Conservation (phyloP, 164 flowering plant species). For the Echeveria elegans region DNA sequence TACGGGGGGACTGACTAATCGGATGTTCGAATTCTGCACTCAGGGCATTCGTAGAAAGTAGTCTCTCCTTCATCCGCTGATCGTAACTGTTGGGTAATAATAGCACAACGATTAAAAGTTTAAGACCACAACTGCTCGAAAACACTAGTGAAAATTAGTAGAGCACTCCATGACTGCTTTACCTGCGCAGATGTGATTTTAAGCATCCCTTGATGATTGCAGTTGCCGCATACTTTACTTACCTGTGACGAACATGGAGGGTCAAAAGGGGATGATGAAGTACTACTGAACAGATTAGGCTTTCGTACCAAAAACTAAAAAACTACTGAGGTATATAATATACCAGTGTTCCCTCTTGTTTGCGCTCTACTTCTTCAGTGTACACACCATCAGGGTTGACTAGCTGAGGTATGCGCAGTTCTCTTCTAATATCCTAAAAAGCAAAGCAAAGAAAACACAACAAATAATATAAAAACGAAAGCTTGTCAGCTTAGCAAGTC, state of each 20-base stretch:
- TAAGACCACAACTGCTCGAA: not conserved
- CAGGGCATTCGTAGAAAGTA: conserved; percentile 9
- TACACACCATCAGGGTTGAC: conserved; percentile 9
- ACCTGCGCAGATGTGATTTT: conserved; percentile 2
- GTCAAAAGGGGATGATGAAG: not conserved
- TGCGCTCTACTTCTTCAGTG: not conserved
- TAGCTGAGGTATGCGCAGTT: conserved; percentile 6
- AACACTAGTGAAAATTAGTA: not conserved
- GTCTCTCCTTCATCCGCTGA: conserved; percentile 12
- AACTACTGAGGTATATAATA: not conserved
- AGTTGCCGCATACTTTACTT: conserved; percentile 3
- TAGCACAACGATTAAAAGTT: not conserved
- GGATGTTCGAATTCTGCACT: conserved; percentile 7
- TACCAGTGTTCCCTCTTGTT: conserved; percentile 8
- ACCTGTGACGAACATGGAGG: not conserved
- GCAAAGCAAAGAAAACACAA: not conserved
- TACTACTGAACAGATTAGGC: too few species aligned
- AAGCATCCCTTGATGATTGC: conserved; percentile 7
- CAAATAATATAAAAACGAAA: too few species aligned
- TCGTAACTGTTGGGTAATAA: not conserved
- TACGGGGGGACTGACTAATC: not conserved
- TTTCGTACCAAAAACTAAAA: not conserved
- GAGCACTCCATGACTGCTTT: too few species aligned
- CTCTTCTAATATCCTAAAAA: conserved; percentile 8
- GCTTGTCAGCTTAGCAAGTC: too few species aligned